Percentiles rank a stretch among this genome's conserved stretches.
Evolutionary conservation across 192 early-diverging fungal species (phyloP).

Genomic region (Podila epicladia): DNA sequence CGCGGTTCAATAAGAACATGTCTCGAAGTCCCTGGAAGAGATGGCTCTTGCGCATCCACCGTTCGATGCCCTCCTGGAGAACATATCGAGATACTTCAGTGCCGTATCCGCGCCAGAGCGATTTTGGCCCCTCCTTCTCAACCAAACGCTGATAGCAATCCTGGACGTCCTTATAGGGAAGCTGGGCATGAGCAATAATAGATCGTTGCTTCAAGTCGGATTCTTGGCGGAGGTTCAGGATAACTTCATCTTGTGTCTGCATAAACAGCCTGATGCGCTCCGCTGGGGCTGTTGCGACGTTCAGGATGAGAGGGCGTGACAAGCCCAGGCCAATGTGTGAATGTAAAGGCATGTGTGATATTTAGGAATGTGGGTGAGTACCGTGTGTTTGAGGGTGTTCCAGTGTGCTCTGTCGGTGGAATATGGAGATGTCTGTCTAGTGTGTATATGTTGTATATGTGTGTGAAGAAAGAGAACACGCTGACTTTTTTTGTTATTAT

Average conservation of each 20-base stretch:
- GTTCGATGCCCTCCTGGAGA: conserved; percentile 10
- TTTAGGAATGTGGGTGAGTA: background rate
- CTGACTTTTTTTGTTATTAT: too few relatives aligned
- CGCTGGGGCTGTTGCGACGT: conserved; percentile 16
- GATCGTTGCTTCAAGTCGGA: conserved; percentile 34
- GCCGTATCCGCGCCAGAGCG: conserved; percentile 33
- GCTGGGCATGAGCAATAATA: conserved; percentile 36
- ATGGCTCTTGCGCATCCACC: background rate
- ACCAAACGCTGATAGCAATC: conserved; percentile 25
- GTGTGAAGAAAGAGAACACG: background rate
- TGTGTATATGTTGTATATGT: background rate
- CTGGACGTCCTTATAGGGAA: conserved; percentile 20
- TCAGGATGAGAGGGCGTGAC: conserved; percentile 6
- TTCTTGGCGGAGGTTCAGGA: conserved; percentile 41
- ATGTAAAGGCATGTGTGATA: background rate
- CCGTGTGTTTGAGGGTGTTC: background rate
- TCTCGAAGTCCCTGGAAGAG: conserved; percentile 2
- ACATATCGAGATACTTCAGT: background rate
- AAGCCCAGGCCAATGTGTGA: conserved; percentile 13
- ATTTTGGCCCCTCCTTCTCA: conserved; percentile 26
- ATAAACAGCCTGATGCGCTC: conserved; percentile 33
- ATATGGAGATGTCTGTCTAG: background rate
- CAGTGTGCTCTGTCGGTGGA: background rate
- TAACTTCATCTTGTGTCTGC: conserved; percentile 43
- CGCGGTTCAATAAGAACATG: background rate